phyloP scores from a whole-genome alignment of 345 rosid genomes.

The Eucalyptus melliodora region DNA sequence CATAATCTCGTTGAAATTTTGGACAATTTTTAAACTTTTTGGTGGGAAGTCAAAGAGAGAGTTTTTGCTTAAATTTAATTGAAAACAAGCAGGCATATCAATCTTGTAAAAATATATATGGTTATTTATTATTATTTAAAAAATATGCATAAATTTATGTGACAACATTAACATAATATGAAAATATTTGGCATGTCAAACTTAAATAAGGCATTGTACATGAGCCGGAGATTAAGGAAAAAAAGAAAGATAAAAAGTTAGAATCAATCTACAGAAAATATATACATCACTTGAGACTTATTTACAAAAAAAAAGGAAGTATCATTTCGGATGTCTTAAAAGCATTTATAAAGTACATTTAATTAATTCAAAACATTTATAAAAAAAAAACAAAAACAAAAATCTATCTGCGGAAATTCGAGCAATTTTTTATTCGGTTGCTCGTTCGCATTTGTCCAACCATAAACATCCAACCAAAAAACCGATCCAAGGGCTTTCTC shows the following conservation, averaged over 20 bases:
- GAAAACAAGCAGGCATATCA: not conserved
- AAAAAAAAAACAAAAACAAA: not conserved
- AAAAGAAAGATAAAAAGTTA: too few species aligned
- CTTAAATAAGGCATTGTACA: not conserved
- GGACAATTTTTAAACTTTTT: not conserved
- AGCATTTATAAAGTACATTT: not conserved
- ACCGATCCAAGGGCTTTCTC: not conserved
- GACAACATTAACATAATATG: not conserved
- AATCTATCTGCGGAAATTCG: not conserved
- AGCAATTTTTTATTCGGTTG: not conserved
- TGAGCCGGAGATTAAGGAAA: too few species aligned
- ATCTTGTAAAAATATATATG: not conserved
- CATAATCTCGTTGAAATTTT: not conserved
- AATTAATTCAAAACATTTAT: not conserved
- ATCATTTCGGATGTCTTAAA: not conserved
- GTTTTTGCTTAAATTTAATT: not conserved
- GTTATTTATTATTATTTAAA: accelerated
- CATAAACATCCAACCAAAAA: not conserved
- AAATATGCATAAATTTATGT: not conserved
- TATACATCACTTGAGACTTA: not conserved
- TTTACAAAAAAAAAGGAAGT: not conserved
- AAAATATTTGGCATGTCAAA: not conserved
- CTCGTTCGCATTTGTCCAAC: not conserved
- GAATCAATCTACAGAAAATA: not conserved
- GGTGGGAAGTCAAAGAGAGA: not conserved